These are phyloP conservation scores for Jamesozyma gamospora DNA, from an alignment of 805 yeast species.

Conservation along the genomic window DNA sequence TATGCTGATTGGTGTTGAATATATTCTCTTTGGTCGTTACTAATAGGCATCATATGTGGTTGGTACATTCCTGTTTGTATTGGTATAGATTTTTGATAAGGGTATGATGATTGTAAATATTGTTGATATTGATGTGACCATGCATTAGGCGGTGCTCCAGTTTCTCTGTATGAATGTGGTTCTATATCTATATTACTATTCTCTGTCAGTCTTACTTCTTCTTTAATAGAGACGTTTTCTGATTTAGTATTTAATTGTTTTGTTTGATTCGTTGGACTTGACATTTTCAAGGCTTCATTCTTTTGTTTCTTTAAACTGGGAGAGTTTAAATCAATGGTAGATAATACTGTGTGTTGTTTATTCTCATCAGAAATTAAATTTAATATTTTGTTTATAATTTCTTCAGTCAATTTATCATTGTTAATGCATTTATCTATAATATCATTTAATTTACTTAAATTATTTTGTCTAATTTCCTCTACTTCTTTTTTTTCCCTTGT, in stretches of 20 bases:
- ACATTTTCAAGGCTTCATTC: slow-evolving; percentile 2
- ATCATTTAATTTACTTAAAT: slow-evolving; percentile 11
- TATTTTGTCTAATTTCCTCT: slow-evolving; percentile 14
- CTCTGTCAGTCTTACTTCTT: neutral
- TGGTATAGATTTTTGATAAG: slow-evolving; percentile 1
- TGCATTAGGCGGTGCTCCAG: neutral
- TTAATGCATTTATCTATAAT: slow-evolving; percentile 15
- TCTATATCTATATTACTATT: neutral
- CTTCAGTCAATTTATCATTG: slow-evolving; percentile 12
- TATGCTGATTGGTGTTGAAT: neutral
- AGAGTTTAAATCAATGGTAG: slow-evolving; percentile 2
- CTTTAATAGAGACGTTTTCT: slow-evolving; percentile 9
- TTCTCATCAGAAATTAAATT: slow-evolving; percentile 3
- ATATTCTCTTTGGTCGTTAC: neutral
- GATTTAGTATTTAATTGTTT: slow-evolving; percentile 9
- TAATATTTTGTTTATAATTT: slow-evolving; percentile 10
- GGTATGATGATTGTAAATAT: neutral
- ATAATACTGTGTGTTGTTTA: neutral
- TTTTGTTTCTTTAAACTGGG: slow-evolving; percentile 7
- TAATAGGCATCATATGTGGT: slow-evolving; percentile 1
- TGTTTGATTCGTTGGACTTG: slow-evolving; percentile 10
- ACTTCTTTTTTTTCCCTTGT: slow-evolving; percentile 13
- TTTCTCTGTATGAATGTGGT: neutral
- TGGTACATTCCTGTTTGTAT: neutral
- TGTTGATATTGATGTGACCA: slow-evolving; percentile 2